These are phyloP conservation scores for Pulveroboletus ridleyi DNA, from an alignment of 1,284 basidiomycete genomes.

Conservation along the genomic window DNA sequence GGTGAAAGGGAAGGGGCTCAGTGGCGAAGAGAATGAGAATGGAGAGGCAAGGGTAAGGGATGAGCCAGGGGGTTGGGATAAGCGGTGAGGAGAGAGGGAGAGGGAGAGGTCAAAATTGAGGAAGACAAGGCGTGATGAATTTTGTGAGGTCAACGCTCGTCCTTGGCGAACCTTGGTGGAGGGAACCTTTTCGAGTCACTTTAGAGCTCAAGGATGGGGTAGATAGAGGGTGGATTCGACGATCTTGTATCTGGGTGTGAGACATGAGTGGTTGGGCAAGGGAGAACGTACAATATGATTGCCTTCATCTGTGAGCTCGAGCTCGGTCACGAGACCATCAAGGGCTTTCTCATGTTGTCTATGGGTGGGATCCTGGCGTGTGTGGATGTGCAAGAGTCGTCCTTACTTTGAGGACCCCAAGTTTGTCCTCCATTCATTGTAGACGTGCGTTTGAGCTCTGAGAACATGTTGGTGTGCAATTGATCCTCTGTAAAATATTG, in stretches of 20 bases:
- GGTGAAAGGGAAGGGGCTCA: conserved; percentile 39
- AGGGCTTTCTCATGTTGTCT: conserved; percentile 94
- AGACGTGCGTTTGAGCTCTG: conserved; percentile 86
- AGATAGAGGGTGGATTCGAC: conserved; percentile 92
- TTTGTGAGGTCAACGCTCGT: conserved; percentile 55
- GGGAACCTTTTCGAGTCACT: conserved; percentile 76
- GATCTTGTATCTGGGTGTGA: conserved; percentile 76
- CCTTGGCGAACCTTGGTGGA: background rate
- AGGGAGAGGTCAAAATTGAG: conserved; percentile 28
- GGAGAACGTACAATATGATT: conserved; percentile 69
- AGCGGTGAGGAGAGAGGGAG: background rate
- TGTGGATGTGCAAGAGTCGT: conserved; percentile 5
- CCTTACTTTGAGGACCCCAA: conserved; percentile 74
- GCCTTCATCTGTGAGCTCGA: conserved; percentile 92
- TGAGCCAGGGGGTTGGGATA: background rate
- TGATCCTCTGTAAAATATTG: conserved; percentile 77
- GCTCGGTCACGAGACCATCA: conserved; percentile 87
- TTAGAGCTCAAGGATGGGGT: conserved; percentile 72
- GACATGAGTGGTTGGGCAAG: background rate
- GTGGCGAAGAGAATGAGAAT: conserved; percentile 26
- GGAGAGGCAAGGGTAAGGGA: conserved; percentile 9
- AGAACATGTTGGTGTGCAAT: conserved; percentile 92
- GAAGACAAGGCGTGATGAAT: conserved; percentile 62
- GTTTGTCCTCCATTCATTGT: conserved; percentile 74
- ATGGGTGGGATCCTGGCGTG: conserved; percentile 2